These are phyloP conservation scores for Nemania sp. DNA, from an alignment of 2,329 filamentous ascomycete species.

Conservation along the genomic window DNA sequence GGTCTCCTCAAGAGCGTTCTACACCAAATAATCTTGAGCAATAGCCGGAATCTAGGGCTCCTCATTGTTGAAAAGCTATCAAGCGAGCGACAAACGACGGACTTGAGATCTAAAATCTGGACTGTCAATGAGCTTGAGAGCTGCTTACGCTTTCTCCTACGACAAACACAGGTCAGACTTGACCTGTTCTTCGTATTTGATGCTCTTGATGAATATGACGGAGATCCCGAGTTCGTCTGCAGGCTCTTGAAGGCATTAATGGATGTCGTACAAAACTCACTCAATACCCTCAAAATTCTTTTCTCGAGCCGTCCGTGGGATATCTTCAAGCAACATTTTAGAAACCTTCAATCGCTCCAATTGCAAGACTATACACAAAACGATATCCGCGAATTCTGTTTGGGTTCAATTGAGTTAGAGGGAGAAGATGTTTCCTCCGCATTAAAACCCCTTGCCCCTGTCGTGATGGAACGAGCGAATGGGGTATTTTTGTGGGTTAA, in stretches of 20 bases:
- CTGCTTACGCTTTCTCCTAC: not conserved
- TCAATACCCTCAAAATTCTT: not conserved
- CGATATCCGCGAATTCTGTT: slow-evolving; percentile 39
- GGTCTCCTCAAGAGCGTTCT: not conserved
- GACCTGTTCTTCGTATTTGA: not conserved
- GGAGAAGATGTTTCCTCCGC: not conserved
- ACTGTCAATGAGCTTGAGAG: not conserved
- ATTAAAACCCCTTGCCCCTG: not conserved
- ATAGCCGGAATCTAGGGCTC: too few relatives aligned
- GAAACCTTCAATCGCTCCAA: not conserved
- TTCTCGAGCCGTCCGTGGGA: slow-evolving; percentile 2
- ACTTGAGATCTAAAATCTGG: too few relatives aligned
- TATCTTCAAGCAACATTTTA: not conserved
- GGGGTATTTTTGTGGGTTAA: not conserved
- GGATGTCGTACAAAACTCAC: not conserved
- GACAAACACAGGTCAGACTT: not conserved
- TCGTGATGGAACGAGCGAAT: not conserved
- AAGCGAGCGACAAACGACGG: too few relatives aligned
- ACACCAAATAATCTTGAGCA: not conserved
- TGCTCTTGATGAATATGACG: slow-evolving; percentile 1
- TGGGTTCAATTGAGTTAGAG: not conserved
- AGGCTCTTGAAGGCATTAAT: not conserved
- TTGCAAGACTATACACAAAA: slow-evolving; percentile 39
- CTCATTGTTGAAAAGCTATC: too few relatives aligned
- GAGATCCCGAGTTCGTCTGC: not conserved